Evolutionary conservation across 1,284 basidiomycete species (phyloP).

Genomic region (Mycosarcoma mackinlayi): DNA sequence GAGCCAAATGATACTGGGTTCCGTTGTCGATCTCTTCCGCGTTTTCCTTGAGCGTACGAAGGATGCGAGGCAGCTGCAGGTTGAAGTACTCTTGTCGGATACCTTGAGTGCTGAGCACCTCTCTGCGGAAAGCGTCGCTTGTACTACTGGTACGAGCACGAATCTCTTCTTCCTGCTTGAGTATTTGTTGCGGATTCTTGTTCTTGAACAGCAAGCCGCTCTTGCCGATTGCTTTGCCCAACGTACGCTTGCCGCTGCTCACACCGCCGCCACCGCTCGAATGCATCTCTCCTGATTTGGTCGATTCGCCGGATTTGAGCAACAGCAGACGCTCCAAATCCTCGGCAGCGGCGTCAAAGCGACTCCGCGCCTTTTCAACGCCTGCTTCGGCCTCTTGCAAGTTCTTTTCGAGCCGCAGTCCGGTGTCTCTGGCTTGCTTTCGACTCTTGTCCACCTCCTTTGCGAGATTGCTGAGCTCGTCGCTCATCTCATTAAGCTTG

Average conservation of each 20-base stretch:
- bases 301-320: constrained; percentile 87
- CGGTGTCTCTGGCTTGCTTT: constrained; percentile 73
- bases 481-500: constrained; percentile 91
- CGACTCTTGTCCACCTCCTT: constrained; percentile 94
- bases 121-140: constrained; percentile 89
- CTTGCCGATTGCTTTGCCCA: constrained; percentile 83
- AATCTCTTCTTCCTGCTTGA: constrained; percentile 93
- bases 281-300: constrained; percentile 60
- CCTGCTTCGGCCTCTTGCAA: constrained; percentile 87
- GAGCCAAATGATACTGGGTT: constrained; percentile 92
- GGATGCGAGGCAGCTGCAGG: constrained; percentile 90
- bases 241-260: constrained; percentile 62
- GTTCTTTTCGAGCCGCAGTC: constrained; percentile 84
- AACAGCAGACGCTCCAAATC: constrained; percentile 93
- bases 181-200: constrained; percentile 91
- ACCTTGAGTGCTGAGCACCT: constrained; percentile 87
- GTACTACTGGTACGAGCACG: constrained; percentile 83
- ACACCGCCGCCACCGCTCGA: constrained; percentile 71
- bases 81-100: constrained; percentile 95
- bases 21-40: constrained; percentile 96
- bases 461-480: constrained; percentile 84
- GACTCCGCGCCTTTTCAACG: constrained; percentile 88
- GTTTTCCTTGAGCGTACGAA: constrained; percentile 92
- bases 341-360: constrained; percentile 89
- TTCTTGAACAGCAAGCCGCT: constrained; percentile 85